phyloP scores from a whole-genome alignment of 1,284 basidiomycete species.

The Ceratobasidium sp. region DNA sequence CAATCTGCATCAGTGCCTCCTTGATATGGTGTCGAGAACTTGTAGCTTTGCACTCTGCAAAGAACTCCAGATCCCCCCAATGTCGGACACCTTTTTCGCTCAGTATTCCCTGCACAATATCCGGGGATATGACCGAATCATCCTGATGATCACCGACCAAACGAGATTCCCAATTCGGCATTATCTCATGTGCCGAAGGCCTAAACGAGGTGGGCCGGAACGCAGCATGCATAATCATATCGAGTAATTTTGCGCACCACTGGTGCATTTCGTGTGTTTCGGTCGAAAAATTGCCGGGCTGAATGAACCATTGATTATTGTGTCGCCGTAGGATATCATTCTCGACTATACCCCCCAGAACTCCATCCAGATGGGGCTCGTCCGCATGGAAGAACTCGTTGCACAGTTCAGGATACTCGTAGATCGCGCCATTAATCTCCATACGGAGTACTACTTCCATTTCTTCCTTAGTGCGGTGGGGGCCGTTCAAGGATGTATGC shows the following conservation, averaged over 20 bases:
- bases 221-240: slow-evolving; percentile 1
- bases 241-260: neutral
- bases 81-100: neutral
- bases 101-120: neutral
- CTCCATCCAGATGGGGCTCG: neutral
- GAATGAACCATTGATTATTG: neutral
- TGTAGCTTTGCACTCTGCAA: slow-evolving; percentile 19
- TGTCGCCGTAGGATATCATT: neutral
- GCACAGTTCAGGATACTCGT: slow-evolving; percentile 4
- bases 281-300: neutral
- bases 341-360: neutral
- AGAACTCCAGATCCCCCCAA: slow-evolving; percentile 14
- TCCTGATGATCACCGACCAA: slow-evolving; percentile 12
- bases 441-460: slow-evolving; percentile 6
- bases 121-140: slow-evolving; percentile 1
- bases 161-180: neutral
- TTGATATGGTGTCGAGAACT: slow-evolving; percentile 7
- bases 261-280: neutral
- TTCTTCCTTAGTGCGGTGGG: neutral
- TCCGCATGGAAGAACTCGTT: slow-evolving; percentile 13
- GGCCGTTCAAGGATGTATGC: neutral
- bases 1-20: slow-evolving; percentile 9
- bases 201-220: slow-evolving; percentile 3
- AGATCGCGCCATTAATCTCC: slow-evolving; percentile 9
- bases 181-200: neutral